phyloP scores from a whole-genome alignment of 352 stramenopile species.

The Pythium rhizo-oryzae region DNA sequence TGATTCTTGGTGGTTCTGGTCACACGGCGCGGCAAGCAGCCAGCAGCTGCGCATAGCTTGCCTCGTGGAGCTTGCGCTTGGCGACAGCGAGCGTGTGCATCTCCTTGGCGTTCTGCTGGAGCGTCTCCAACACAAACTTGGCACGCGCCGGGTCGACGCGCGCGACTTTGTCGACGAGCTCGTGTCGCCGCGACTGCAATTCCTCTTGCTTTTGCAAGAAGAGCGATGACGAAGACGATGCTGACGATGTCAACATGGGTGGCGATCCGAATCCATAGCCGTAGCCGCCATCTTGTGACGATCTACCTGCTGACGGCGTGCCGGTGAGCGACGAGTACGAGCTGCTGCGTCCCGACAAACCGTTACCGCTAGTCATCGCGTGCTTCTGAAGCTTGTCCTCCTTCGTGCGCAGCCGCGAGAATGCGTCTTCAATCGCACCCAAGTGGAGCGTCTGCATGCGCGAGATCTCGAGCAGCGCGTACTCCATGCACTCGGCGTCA shows the following conservation, averaged over 20 bases:
- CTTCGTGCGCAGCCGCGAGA: constrained; percentile 52
- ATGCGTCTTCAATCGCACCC: constrained; percentile 74
- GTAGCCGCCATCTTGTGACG: background rate
- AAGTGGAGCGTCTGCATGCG: constrained; percentile 83
- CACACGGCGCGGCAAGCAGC: constrained; percentile 38
- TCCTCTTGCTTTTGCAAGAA: constrained; percentile 50
- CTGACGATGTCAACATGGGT: constrained; percentile 16
- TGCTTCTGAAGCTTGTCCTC: constrained; percentile 50
- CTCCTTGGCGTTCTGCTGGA: constrained; percentile 68
- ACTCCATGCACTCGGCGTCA: constrained; percentile 82
- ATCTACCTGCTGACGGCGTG: background rate
- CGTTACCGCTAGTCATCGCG: constrained; percentile 4
- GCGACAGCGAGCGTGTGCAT: constrained; percentile 76
- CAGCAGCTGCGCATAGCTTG: constrained; percentile 59
- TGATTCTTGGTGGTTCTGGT: background rate
- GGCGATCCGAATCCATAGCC: constrained; percentile 12
- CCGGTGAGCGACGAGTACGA: constrained; percentile 13
- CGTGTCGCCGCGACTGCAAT: constrained; percentile 46
- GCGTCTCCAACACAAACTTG: constrained; percentile 69
- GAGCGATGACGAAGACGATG: constrained; percentile 32
- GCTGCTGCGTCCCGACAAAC: constrained; percentile 7
- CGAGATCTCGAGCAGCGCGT: constrained; percentile 74
- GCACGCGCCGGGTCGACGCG: constrained; percentile 60
- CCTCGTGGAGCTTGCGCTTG: constrained; percentile 68
- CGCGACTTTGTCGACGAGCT: constrained; percentile 61